Evolutionary conservation across 352 stramenopile genomes (phyloP).

Genomic region (Pythium apleroticum): DNA sequence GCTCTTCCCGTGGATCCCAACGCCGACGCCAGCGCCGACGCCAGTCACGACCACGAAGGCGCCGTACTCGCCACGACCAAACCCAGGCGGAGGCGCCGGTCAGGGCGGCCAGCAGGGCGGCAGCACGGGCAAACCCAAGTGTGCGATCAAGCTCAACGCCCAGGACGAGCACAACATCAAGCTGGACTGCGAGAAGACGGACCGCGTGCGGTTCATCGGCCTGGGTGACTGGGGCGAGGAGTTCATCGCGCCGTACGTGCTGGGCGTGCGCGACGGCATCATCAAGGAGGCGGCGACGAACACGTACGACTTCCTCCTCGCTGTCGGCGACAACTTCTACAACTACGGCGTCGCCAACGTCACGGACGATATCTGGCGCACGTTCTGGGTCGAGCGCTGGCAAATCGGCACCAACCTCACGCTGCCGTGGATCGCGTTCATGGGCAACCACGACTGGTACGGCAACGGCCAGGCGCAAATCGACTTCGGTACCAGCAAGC

Average conservation of each 20-base stretch:
- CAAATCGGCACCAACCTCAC: constrained; percentile 33
- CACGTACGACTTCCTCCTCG: constrained; percentile 37
- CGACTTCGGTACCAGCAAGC: constrained; percentile 23
- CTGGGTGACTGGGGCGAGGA: constrained; percentile 42
- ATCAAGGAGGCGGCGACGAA: constrained; percentile 23
- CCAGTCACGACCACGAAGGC: neutral
- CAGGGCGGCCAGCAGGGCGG: neutral
- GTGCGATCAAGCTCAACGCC: constrained; percentile 6
- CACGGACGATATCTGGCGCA: constrained; percentile 33
- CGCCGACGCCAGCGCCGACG: constrained; percentile 5
- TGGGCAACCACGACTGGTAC: constrained; percentile 46
- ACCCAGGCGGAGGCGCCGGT: neutral
- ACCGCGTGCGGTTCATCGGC: constrained; percentile 36
- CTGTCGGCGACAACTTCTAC: constrained; percentile 48
- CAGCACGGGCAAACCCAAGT: constrained; percentile 3
- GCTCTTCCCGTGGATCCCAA: constrained; percentile 8
- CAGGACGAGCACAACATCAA: constrained; percentile 18
- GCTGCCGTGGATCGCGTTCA: constrained; percentile 39
- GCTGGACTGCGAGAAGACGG: constrained; percentile 15
- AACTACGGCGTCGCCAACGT: constrained; percentile 31
- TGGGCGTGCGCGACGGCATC: constrained; percentile 37
- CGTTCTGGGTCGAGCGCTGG: constrained; percentile 36
- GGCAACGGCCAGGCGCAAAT: constrained; percentile 38
- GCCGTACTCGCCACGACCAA: neutral
- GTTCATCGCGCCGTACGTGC: constrained; percentile 25